Evolutionary conservation across 1,284 basidiomycete genomes (phyloP), one percentile per base, ranked within the genome.

Genomic region (Taiwanofungus camphoratus): DNA sequence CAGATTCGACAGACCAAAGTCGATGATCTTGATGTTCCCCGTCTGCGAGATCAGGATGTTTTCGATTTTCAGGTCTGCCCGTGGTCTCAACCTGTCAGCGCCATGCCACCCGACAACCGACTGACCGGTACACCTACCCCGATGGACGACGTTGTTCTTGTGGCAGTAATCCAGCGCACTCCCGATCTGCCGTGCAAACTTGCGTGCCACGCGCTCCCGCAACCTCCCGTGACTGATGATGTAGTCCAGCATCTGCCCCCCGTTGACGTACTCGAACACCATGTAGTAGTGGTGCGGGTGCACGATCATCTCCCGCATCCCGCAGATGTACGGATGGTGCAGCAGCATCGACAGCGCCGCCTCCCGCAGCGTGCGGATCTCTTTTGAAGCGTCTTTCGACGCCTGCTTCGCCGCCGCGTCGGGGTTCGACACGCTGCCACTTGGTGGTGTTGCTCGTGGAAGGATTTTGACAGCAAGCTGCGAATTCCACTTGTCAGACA

Each of bases 11-110:
- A 99, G 76, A 34, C 95, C 95, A 68, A 99, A 99, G 66, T 99
- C 95, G 64, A 99, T 99, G 51, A 99, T 98, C 74, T 99, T 99
- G 76, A 98, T 97, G 67, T 98, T 98, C 11, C 95, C 95, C 1
- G 91, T 92, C 54, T 96, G 93, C 2, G 93, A 97, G 56, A 99
- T 98, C 58, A 99, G 85, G 57, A 99, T 99, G 68, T 97, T 99
- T 67, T 99, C 93, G 59, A 99, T 99, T 74, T 99, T 99, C 52
- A 99, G 81, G 69, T 99, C 91, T 73, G 37, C 5, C 16, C 27
- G 41, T 48, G 37, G 52, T 45, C 44, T 27, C 26, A 51, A 42
- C 44, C n/a, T n/a, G n/a, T n/a, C n/a, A n/a, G n/a, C n/a, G n/a
- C n/a, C n/a, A n/a, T n/a, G n/a, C n/a, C 33, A 45, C 36, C 34